phyloP scores from a whole-genome alignment of 371 early-diverging fungal species.

The Lichtheimia ornata region DNA sequence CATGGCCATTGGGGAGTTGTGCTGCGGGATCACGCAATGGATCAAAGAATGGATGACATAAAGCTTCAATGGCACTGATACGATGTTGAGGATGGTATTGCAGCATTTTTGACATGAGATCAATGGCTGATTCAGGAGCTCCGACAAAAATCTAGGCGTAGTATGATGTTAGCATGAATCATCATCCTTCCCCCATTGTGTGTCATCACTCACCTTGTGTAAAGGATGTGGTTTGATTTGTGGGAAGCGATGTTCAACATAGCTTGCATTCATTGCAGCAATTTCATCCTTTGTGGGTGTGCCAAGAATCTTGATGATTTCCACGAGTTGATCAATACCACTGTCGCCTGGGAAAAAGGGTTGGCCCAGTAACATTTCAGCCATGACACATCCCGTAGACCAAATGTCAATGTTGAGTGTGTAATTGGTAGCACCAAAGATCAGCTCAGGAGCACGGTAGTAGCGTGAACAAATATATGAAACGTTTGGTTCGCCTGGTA shows the following conservation, averaged over 20 bases:
- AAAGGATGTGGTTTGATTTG: constrained; percentile 95
- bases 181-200: background rate
- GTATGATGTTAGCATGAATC: background rate
- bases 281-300: constrained; percentile 97
- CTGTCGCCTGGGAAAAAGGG: constrained; percentile 99
- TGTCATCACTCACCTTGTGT: constrained; percentile 57
- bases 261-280: constrained; percentile 94
- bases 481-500: constrained; percentile 94
- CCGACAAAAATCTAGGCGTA: constrained; percentile 14
- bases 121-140: constrained; percentile 84
- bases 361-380: constrained; percentile 94
- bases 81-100: constrained; percentile 94
- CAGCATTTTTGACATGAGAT: constrained; percentile 84
- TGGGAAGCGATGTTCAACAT: constrained; percentile 97
- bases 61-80: constrained; percentile 89
- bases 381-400: constrained; percentile 99
- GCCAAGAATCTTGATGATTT: constrained; percentile 99
- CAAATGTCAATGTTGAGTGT: constrained; percentile 93
- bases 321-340: constrained; percentile 99
- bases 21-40: constrained; percentile 88
- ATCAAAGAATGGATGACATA: constrained; percentile 96
- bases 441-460: constrained; percentile 98
- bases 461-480: constrained; percentile 98
- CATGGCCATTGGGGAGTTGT: constrained; percentile 74
- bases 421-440: constrained; percentile 97